Base-by-base conservation (phyloP, 2,329 filamentous ascomycete genomes). In the Tolypocladium inflatum region DNA sequence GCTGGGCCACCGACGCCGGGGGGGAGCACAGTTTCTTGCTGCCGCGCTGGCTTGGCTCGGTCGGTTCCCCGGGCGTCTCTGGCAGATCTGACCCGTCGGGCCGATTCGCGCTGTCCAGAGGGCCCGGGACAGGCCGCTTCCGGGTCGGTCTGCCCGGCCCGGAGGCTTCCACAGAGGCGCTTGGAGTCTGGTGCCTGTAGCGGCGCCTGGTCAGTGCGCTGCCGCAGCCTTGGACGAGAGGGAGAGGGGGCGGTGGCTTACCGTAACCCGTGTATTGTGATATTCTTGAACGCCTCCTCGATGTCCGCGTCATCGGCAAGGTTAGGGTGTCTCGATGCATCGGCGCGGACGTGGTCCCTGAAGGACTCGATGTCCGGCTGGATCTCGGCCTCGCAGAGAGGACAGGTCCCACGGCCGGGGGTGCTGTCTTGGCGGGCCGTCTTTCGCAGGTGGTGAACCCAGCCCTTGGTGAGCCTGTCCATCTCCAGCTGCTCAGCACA, bases 11-110 rank as follows among this genome's bases (percentile, higher is more conserved):
- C 21, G 67, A 61, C 3, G 66, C 57, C 4, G 68, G 63, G 23
- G 70, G 68, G 1, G 70, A 70, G 30, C 66, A 66, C 9, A 64
- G 54, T 56, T 71, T 71, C 56, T 66, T 67, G 41, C 57, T 64
- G 10, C 62, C 61, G 26, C 61, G 65, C 2, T 55, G 59, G 54
- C 60, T 60, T 9, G 57, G 55, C 17, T 63, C 62, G 2, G 58
- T 38, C 8, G 21, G 55, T 7, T 63, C 59, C 5, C 48, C 56
- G 3, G 55, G 8, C 21, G 48, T 50, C 10, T 55, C 35, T 11
- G 55, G 54, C 37, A 58, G 56, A 17, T 64, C 62, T 19, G 50
- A 23, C 33, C 56, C 57, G 37, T 48, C 54, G 39, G 55, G 21
- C 1, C 33, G 50, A n/a, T 58, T 57, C 10, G 21, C 48, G 23